Evolutionary conservation across 2,329 filamentous ascomycete species (phyloP).

Genomic region (Colletotrichum australisinense): DNA sequence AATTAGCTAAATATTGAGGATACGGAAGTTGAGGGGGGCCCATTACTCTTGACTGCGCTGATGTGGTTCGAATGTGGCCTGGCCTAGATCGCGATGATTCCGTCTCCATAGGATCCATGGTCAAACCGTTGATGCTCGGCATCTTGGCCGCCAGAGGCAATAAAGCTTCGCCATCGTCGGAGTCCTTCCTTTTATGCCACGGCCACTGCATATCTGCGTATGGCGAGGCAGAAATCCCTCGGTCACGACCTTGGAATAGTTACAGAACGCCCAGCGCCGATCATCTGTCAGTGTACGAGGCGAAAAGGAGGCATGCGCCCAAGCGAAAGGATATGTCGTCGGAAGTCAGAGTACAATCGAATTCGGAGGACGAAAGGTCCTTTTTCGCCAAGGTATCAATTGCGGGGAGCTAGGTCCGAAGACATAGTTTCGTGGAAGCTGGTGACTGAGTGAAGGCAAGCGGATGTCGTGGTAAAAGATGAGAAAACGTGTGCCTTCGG

Average conservation of each 20-base stretch:
- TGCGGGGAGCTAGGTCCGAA: conserved; percentile 16
- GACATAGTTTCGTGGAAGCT: conserved; percentile 29
- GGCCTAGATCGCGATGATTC: conserved; percentile 48
- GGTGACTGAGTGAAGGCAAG: conserved; percentile 2
- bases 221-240: conserved; percentile 24
- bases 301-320: conserved; percentile 34
- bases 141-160: conserved; percentile 47
- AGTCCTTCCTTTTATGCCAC: conserved; percentile 47
- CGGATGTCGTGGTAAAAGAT: conserved; percentile 25
- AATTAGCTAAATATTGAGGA: background rate
- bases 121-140: conserved; percentile 45
- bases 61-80: conserved; percentile 61
- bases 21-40: background rate
- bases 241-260: conserved; percentile 32
- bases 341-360: conserved; percentile 5
- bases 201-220: conserved; percentile 49
- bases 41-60: conserved; percentile 66
- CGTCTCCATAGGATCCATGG: conserved; percentile 41
- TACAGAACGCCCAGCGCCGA: conserved; percentile 14
- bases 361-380: conserved; percentile 17
- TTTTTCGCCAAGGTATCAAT: conserved; percentile 29
- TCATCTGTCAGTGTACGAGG: conserved; percentile 29
- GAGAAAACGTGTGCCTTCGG: conserved; percentile 35
- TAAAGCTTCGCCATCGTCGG: conserved; percentile 45
- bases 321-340: conserved; percentile 18